A percentile compares a stretch with the other conserved stretches of the same genome.
These are phyloP conservation scores for Globisporangium paddicum DNA, from an alignment of 352 stramenopile genomes.

Conservation along the genomic window DNA sequence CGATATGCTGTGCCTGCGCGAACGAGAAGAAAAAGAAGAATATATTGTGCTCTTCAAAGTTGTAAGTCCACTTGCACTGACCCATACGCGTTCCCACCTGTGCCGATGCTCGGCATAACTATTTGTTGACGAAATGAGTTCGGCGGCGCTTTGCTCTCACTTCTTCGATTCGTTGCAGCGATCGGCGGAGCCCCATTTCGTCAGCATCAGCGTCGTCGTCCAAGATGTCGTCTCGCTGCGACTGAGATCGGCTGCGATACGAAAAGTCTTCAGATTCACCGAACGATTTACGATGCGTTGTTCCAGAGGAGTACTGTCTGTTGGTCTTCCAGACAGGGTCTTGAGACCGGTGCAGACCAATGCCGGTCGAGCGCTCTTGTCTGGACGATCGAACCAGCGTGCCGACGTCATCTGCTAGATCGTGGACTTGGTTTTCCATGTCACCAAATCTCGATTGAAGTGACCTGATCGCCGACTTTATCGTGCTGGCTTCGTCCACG, in stretches of 20 bases:
- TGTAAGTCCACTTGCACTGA: constrained; percentile 13
- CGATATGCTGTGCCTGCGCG: constrained; percentile 11
- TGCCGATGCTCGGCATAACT: not conserved
- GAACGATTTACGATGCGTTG: not conserved
- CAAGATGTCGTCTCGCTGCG: not conserved
- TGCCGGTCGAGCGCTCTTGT: constrained; percentile 4
- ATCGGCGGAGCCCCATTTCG: constrained; percentile 19
- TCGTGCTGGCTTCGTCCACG: constrained; percentile 10
- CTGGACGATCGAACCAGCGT: constrained; percentile 16
- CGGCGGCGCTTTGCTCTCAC: constrained; percentile 41
- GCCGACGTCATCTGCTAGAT: constrained; percentile 21
- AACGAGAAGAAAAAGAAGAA: constrained; percentile 12
- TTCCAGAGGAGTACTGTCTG: not conserved
- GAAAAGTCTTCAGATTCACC: not conserved
- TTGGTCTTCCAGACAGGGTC: constrained; percentile 5
- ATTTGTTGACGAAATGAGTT: constrained; percentile 10
- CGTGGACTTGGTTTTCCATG: constrained; percentile 25
- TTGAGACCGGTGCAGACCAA: not conserved
- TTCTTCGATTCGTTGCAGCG: constrained; percentile 35
- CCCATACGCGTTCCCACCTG: constrained; percentile 6
- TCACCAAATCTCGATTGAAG: constrained; percentile 18
- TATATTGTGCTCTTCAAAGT: constrained; percentile 14
- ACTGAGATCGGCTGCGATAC: constrained; percentile 1
- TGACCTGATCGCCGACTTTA: constrained; percentile 11
- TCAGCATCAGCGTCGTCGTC: constrained; percentile 14